These are phyloP conservation scores for Aspergillus sp. DNA, from an alignment of 2,329 filamentous ascomycete species.

Conservation along the genomic window DNA sequence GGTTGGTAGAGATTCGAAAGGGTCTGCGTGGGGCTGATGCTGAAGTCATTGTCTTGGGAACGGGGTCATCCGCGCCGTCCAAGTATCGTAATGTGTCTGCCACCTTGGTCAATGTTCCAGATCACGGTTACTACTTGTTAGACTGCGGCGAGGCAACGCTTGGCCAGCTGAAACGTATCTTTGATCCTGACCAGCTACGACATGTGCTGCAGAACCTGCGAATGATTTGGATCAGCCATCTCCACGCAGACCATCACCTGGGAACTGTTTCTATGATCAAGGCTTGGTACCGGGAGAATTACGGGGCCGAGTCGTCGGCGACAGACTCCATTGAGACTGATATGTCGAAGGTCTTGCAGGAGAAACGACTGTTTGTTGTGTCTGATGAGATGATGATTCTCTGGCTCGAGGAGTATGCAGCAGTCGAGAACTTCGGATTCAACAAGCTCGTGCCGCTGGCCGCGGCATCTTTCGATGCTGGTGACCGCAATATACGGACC, in stretches of 20 bases:
- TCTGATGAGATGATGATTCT: constrained; percentile 62
- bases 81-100: constrained; percentile 93
- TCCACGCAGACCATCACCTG: constrained; percentile 93
- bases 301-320: constrained; percentile 29
- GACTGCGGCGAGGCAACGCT: constrained; percentile 90
- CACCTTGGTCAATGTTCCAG: constrained; percentile 75
- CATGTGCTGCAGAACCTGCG: constrained; percentile 70
- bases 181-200: constrained; percentile 53
- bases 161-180: constrained; percentile 72
- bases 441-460: constrained; percentile 44
- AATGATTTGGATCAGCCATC: constrained; percentile 84
- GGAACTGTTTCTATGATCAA: constrained; percentile 72
- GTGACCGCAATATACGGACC: constrained; percentile 13
- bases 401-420: constrained; percentile 70
- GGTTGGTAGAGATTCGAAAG: constrained; percentile 41
- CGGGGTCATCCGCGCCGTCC: constrained; percentile 79
- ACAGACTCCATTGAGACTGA: constrained; percentile 30
- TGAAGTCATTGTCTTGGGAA: constrained; percentile 80
- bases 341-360: constrained; percentile 28
- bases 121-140: constrained; percentile 76
- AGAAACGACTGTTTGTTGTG: constrained; percentile 52
- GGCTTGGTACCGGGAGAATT: constrained; percentile 61
- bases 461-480: constrained; percentile 23
- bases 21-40: constrained; percentile 64
- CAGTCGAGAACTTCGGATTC: constrained; percentile 68